Evolutionary conservation across 352 stramenopile genomes (phyloP), one percentile per base, ranked within the genome.

Genomic region (Pythium apleroticum): DNA sequence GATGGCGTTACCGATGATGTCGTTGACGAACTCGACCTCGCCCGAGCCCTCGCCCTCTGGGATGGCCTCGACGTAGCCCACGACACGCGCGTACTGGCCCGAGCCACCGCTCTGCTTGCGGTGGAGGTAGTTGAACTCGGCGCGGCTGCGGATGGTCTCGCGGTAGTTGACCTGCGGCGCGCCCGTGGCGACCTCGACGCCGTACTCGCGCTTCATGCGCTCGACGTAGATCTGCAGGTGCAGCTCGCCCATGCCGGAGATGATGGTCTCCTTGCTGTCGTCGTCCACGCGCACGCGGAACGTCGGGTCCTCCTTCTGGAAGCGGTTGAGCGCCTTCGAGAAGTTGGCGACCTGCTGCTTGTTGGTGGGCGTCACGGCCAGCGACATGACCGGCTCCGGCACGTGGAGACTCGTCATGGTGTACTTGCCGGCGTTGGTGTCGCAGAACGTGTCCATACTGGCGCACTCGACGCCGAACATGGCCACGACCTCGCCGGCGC

Each of bases 401-500:
- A 99, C 96, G 81, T 98, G 98, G 87, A 99, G 98, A 73, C 85
- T 97, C 66, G 89, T 98, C 88, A 99, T 91, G 15, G 95, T 97
- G 59, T 98, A 93, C 76, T 97, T 90, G 74, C 49, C 88, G 43
- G 82, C 60, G 72, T 90, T 95, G 45, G 86, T 85, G 76, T 97
- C 89, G 52, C 84, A 96, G 77, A 98, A 98, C 60, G 95, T 99
- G 76, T 99, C 98, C 94, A 99, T 99, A 68, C 88, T 98, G 52
- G 91, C 93, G 75, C 98, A 99, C 72, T 99, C 98, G 31, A 99
- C 89, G 59, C 98, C 98, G 74, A 99, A 99, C 91, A 99, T 99
- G 57, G 97, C 97, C 9, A 97, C 94, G 53, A 99, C 97, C 73
- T 99, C 97, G 55, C 97, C 97, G 41, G 96, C 86, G 33, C 85